These are phyloP conservation scores for Solanum commersonii DNA, from an alignment of 257 asterid genomes.

Conservation along the genomic window DNA sequence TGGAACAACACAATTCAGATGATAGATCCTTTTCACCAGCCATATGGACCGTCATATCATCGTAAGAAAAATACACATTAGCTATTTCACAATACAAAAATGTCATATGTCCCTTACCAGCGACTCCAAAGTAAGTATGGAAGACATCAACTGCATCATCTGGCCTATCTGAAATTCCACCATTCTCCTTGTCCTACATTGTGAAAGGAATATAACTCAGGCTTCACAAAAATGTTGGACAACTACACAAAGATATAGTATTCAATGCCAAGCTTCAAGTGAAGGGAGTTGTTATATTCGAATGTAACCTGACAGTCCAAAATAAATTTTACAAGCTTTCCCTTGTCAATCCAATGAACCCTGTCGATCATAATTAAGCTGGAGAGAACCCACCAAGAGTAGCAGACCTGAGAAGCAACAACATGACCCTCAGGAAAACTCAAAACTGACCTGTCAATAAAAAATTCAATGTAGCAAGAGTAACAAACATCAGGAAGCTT, in stretches of 20 bases:
- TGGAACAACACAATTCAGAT: not conserved
- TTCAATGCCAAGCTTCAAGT: not conserved
- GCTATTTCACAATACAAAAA: not conserved
- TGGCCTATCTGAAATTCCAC: constrained; percentile 95
- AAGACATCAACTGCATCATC: constrained; percentile 89
- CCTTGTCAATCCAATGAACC: constrained; percentile 89
- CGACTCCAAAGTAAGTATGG: constrained; percentile 86
- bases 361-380: constrained; percentile 89
- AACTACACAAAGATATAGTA: not conserved
- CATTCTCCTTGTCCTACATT: constrained; percentile 74
- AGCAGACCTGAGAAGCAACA: constrained; percentile 63
- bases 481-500: constrained; percentile 93
- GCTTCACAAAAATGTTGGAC: not conserved
- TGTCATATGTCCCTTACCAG: constrained; percentile 35
- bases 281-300: not conserved
- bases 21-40: not conserved
- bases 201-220: not conserved
- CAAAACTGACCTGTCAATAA: not conserved
- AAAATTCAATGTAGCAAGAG: not conserved
- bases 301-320: constrained; percentile 76
- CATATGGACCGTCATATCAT: not conserved
- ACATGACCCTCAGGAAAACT: not conserved
- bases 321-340: constrained; percentile 64
- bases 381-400: constrained; percentile 98
- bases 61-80: not conserved